Conservation (phyloP, 1,284 basidiomycete genomes). For the Cryptococcus jaspeensis region DNA sequence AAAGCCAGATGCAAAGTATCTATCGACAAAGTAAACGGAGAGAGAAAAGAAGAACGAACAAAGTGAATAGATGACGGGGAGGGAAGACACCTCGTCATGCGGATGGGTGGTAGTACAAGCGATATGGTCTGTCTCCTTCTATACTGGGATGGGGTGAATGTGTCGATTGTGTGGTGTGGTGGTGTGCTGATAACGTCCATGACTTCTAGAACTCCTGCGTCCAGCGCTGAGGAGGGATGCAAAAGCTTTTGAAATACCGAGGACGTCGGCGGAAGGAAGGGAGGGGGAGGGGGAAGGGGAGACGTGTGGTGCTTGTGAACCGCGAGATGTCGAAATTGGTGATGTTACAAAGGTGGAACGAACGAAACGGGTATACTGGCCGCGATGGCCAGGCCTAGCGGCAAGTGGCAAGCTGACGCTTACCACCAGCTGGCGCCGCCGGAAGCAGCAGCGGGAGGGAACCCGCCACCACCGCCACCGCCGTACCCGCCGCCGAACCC, state of each 20-base stretch:
- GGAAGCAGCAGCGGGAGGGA: slow-evolving; percentile 39
- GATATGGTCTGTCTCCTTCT: background rate
- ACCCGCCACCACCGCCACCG: slow-evolving; percentile 44
- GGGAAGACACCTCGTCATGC: background rate
- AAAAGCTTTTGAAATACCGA: slow-evolving; percentile 4
- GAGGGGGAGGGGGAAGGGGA: slow-evolving; percentile 1
- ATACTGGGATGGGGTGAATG: background rate
- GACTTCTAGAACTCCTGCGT: slow-evolving; percentile 8
- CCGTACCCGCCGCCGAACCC: slow-evolving; percentile 60
- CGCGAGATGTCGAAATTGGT: background rate
- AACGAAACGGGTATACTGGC: slow-evolving; percentile 4
- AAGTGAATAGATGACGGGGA: background rate
- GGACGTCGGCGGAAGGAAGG: background rate
- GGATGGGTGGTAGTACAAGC: background rate
- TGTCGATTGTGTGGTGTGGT: background rate
- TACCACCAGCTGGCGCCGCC: slow-evolving; percentile 54
- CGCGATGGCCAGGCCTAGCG: background rate
- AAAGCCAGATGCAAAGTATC: background rate
- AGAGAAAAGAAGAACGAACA: background rate
- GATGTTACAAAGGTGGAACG: background rate
- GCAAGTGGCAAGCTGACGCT: background rate
- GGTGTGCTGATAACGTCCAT: slow-evolving; percentile 6
- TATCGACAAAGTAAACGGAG: background rate
- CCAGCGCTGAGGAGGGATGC: slow-evolving; percentile 5
- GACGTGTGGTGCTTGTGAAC: slow-evolving; percentile 1